Percentiles rank a stretch among this genome's conserved stretches.
Evolutionary conservation across 1,284 basidiomycete species (phyloP).

Genomic region (Apiotrichum laibachii): DNA sequence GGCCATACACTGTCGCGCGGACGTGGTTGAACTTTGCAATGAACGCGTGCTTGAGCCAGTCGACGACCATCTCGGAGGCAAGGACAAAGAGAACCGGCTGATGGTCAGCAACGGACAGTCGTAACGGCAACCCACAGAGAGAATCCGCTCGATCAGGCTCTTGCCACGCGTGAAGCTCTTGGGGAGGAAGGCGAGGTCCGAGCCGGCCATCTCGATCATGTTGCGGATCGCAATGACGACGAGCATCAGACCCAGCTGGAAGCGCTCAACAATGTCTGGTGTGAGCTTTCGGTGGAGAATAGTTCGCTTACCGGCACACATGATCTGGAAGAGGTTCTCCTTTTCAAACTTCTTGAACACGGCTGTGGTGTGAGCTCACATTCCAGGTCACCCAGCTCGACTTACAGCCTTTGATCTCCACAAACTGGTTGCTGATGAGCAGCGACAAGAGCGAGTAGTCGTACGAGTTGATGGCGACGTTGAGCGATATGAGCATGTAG

Average conservation of each 20-base stretch:
- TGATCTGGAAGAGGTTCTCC: constrained; percentile 98
- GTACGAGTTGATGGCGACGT: constrained; percentile 98
- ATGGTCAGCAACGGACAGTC: constrained; percentile 3
- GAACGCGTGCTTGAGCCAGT: constrained; percentile 99
- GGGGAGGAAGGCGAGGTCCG: constrained; percentile 76
- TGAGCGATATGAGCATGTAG: constrained; percentile 92
- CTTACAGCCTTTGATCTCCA: constrained; percentile 93
- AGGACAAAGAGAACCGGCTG: constrained; percentile 90
- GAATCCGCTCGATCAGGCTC: constrained; percentile 71
- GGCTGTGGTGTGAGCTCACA: constrained; percentile 35
- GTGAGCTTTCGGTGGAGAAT: no score
- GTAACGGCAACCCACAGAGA: constrained; percentile 64
- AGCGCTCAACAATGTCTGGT: constrained; percentile 94
- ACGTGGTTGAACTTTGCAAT: constrained; percentile 97
- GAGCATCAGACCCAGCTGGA: constrained; percentile 89
- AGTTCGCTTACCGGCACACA: constrained; percentile 83
- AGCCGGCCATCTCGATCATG: constrained; percentile 88
- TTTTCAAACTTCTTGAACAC: constrained; percentile 99
- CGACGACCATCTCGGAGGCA: constrained; percentile 87
- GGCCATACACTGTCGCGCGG: constrained; percentile 88
- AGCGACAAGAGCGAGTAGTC: constrained; percentile 93
- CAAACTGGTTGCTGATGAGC: constrained; percentile 96
- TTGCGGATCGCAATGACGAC: constrained; percentile 89
- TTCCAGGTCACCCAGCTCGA: constrained; percentile 13
- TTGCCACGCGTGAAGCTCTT: constrained; percentile 80